Evolutionary conservation across 345 rosid species (phyloP).

Genomic region (Barbarea vulgaris): DNA sequence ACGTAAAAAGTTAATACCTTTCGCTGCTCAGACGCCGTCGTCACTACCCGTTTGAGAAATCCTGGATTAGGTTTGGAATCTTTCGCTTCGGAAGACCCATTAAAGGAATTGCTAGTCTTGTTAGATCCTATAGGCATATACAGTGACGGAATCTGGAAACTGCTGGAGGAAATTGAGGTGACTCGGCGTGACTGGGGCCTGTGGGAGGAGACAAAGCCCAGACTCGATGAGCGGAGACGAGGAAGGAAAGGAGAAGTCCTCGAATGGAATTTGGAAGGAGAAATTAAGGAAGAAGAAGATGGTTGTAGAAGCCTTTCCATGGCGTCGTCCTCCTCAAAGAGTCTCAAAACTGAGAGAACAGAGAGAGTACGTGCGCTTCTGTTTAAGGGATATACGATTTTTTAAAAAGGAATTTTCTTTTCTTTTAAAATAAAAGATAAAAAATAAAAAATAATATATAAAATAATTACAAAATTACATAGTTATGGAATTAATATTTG

Average conservation of each 20-base stretch:
- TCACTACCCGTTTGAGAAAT: constrained; percentile 42
- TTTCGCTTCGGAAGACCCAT: constrained; percentile 28
- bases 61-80: constrained; percentile 42
- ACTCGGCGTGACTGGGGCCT: constrained; percentile 48
- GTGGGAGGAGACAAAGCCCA: constrained; percentile 31
- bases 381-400: constrained; percentile 27
- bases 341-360: constrained; percentile 18
- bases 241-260: constrained; percentile 46
- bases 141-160: constrained; percentile 36
- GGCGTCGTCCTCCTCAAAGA: constrained; percentile 43
- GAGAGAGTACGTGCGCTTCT: constrained; percentile 32
- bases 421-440: neutral
- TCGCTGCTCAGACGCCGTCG: constrained; percentile 38
- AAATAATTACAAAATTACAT: neutral
- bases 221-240: constrained; percentile 48
- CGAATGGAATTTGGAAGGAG: constrained; percentile 43
- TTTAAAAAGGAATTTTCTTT: neutral
- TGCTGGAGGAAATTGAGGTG: constrained; percentile 49
- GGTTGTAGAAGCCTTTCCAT: constrained; percentile 92
- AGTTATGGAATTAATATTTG: neutral
- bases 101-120: constrained; percentile 2
- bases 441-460: no score
- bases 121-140: constrained; percentile 15
- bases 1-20: constrained; percentile 52
- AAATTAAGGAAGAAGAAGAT: constrained; percentile 58